Percentiles rank a stretch among this genome's conserved stretches.
Evolutionary conservation across 2,329 filamentous ascomycete genomes (phyloP).

Genomic region (Ophiostoma australiae): DNA sequence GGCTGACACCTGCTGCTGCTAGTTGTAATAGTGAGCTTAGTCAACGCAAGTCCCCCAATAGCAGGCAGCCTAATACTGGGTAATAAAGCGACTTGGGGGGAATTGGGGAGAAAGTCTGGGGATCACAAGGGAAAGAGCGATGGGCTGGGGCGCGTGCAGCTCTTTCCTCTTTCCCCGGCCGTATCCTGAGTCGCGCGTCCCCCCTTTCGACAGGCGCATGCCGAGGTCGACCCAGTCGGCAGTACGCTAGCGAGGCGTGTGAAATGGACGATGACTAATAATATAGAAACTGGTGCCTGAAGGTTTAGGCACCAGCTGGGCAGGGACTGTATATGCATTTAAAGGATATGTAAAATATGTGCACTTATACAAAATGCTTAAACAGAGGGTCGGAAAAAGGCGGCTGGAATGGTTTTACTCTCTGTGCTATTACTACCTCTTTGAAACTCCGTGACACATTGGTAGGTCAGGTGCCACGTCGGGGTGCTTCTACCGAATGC

Average conservation of each 20-base stretch:
- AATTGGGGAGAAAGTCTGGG: neutral
- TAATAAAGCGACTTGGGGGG: neutral
- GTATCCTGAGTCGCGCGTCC: neutral
- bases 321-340: neutral
- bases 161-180: neutral
- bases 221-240: constrained; percentile 20
- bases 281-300: neutral
- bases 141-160: constrained; percentile 9
- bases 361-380: neutral
- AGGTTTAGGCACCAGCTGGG: neutral
- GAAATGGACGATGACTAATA: neutral
- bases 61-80: neutral
- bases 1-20: neutral
- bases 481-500: constrained; percentile 16
- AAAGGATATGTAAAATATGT: neutral
- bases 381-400: neutral
- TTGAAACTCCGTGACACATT: neutral
- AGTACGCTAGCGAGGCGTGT: constrained; percentile 10
- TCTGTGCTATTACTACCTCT: neutral
- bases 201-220: constrained; percentile 20
- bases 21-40: neutral
- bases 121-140: constrained; percentile 20
- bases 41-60: neutral
- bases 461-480: neutral
- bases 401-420: neutral